Percentiles rank a stretch among this genome's conserved stretches.
These are phyloP conservation scores for Besnoitia besnoiti DNA, from an alignment of 169 alveolate species.

Conservation along the genomic window DNA sequence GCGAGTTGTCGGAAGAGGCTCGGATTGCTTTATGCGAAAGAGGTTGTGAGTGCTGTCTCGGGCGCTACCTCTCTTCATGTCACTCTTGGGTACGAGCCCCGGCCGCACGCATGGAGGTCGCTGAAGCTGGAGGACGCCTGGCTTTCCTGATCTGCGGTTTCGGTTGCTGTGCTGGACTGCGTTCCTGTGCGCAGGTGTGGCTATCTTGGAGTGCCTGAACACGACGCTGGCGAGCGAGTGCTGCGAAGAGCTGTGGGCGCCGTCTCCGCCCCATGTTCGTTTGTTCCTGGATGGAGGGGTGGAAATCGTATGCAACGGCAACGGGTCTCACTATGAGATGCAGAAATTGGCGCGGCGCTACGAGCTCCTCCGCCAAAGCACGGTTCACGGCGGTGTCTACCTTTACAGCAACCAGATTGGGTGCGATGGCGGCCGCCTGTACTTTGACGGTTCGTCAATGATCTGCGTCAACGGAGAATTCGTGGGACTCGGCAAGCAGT, in stretches of 20 bases:
- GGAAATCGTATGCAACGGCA: constrained; percentile 83
- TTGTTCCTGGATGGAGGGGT: constrained; percentile 78
- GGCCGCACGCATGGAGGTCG: too few species aligned
- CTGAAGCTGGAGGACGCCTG: too few species aligned
- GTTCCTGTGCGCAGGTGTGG: constrained; percentile 44
- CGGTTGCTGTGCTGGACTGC: constrained; percentile 12
- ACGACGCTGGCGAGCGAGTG: constrained; percentile 80
- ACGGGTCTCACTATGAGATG: constrained; percentile 82
- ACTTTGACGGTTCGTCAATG: constrained; percentile 84
- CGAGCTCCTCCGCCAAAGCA: constrained; percentile 70
- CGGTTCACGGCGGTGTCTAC: constrained; percentile 82
- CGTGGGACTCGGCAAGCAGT: constrained; percentile 66
- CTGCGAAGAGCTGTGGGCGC: constrained; percentile 90
- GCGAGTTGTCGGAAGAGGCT: too few species aligned
- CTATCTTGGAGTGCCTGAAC: constrained; percentile 45
- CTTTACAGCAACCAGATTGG: constrained; percentile 84
- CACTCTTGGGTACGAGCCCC: too few species aligned
- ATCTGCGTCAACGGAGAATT: constrained; percentile 83
- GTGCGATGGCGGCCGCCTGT: constrained; percentile 88
- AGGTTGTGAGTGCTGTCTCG: too few species aligned
- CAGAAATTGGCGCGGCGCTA: constrained; percentile 74
- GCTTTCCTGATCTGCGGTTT: too few species aligned
- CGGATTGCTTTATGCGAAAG: too few species aligned
- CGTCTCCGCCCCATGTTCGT: constrained; percentile 77
- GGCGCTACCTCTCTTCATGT: too few species aligned